phyloP scores from a whole-genome alignment of 192 early-diverging fungal species.

The Chytriomyces sp. region DNA sequence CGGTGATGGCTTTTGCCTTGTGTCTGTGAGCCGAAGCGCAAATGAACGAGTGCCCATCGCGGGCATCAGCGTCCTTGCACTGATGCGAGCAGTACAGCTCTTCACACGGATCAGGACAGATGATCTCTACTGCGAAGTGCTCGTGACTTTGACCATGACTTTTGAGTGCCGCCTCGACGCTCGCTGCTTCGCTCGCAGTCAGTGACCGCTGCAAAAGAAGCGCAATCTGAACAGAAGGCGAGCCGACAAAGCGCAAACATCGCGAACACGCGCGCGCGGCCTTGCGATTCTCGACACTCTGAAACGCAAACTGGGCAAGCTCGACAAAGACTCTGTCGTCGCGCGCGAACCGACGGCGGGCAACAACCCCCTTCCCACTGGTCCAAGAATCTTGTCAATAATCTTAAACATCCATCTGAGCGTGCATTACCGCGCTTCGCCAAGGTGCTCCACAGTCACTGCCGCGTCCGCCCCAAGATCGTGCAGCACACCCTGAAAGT shows the following conservation, averaged over 20 bases:
- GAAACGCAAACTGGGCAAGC: conserved; percentile 15
- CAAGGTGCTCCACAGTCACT: not conserved
- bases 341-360: not conserved
- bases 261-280: not conserved
- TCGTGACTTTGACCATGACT: not conserved
- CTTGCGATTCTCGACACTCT: not conserved
- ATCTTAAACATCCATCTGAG: not conserved
- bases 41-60: conserved; percentile 10
- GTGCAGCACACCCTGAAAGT: not conserved
- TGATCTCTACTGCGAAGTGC: not conserved
- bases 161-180: not conserved
- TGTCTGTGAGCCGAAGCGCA: conserved; percentile 11
- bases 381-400: not conserved
- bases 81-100: conserved; percentile 28
- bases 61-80: conserved; percentile 23
- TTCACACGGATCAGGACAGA: not conserved
- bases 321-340: conserved; percentile 25
- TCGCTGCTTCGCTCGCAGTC: conserved; percentile 8
- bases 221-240: conserved; percentile 4
- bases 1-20: not conserved
- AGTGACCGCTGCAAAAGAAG: conserved; percentile 20
- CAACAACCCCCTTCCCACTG: conserved; percentile 27
- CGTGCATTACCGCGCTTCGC: not conserved
- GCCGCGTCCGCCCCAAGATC: not conserved
- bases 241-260: conserved; percentile 19